Conservation (phyloP, 495 filamentous ascomycete species). For the Talaromyces adpressus region DNA sequence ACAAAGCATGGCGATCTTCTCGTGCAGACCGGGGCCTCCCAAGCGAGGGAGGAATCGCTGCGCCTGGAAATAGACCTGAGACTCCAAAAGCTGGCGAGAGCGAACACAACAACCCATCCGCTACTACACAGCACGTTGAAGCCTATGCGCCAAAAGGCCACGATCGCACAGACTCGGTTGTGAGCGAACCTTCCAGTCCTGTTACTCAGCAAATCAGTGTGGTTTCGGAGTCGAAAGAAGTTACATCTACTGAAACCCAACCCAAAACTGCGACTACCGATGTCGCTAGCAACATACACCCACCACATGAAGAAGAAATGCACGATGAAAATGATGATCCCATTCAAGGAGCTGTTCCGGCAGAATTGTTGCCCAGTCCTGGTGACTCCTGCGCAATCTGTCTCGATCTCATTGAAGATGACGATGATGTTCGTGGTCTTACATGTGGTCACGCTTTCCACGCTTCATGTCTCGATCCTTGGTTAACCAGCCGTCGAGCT, state of each 20-base stretch:
- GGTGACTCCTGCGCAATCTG: slow-evolving; percentile 97
- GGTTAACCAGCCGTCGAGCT: slow-evolving; percentile 86
- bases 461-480: slow-evolving; percentile 87
- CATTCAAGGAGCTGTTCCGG: slow-evolving; percentile 72
- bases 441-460: slow-evolving; percentile 97
- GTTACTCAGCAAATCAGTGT: slow-evolving; percentile 6
- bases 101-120: not conserved
- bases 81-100: slow-evolving; percentile 16
- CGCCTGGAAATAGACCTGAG: slow-evolving; percentile 40
- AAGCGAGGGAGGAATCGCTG: slow-evolving; percentile 76
- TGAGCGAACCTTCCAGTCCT: slow-evolving; percentile 12
- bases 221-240: slow-evolving; percentile 15
- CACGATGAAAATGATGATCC: slow-evolving; percentile 81
- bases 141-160: slow-evolving; percentile 15
- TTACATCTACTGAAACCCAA: slow-evolving; percentile 7
- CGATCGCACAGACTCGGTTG: slow-evolving; percentile 12
- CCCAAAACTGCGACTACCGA: not conserved
- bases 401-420: slow-evolving; percentile 85
- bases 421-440: slow-evolving; percentile 90
- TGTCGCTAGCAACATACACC: not conserved
- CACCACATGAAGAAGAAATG: slow-evolving; percentile 18
- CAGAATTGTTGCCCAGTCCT: slow-evolving; percentile 75
- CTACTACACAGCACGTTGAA: slow-evolving; percentile 4
- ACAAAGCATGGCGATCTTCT: slow-evolving; percentile 85
- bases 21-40: slow-evolving; percentile 80